Evolutionary conservation across 2,329 filamentous ascomycete genomes (phyloP), one percentile per base, ranked within the genome.

Genomic region (Aaosphaeria pasadenensis): DNA sequence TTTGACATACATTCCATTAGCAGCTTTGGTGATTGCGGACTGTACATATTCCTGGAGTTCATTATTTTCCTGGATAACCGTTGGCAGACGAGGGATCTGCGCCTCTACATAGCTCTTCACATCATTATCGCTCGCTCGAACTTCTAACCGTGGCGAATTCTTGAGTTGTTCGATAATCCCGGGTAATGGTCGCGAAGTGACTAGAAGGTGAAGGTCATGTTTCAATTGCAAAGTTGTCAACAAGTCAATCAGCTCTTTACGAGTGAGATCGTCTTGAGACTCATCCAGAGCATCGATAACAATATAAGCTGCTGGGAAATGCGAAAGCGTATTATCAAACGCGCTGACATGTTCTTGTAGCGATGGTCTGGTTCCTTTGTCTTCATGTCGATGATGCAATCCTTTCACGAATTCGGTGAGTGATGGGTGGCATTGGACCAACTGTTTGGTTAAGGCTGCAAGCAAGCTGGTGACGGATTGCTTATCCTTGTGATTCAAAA

Each of bases 361-460:
- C 35, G 45, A 57, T 11, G 60, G 62, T 38, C 48, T 42, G 4
- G 58, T 66, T 31, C 43, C 46, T 41, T 46, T 45, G 5, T 40
- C 40, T n/a, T 42, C 44, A 52, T 63, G 56, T 28, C 45, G 7
- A 11, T 61, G 36, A 51, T 67, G 57, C 28, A 69, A 52, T 9
- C 38, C 9, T 55, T 53, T 53, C 4, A 64, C 31, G 39, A 39
- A 47, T 11, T 54, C 44, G 7, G 50, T 48, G 11, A 61, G 11
- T 13, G 39, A 47, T 4, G 63, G 53, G 48, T 0, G 64, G 57
- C 2, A 42, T 36, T 13, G 48, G 13, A 45, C 62, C 50, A 73
- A 57, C 42, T 73, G 71, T 36, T 66, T 67, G 3, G 69, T 31
- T 1, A 74, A 45, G 43, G 56, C 66, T 1, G 56, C 44, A 1